phyloP scores from a whole-genome alignment of 257 asterid species.

The Rhazya stricta region DNA sequence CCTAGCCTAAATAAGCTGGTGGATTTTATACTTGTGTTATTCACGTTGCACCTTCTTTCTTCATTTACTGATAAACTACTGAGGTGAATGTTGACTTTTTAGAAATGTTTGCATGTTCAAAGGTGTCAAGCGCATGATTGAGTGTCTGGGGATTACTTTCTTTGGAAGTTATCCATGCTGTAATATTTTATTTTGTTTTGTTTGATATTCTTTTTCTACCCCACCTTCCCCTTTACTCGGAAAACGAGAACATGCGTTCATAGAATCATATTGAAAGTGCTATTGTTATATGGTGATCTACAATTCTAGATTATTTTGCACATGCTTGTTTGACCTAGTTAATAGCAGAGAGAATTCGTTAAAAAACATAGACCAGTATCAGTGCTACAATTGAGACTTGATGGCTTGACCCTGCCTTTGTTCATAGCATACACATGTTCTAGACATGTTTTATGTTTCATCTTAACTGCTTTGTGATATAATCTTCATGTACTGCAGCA shows the following conservation, averaged over 20 bases:
- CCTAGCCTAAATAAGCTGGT: neutral
- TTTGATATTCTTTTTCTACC: no score
- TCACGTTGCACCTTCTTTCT: neutral
- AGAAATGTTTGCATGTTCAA: neutral
- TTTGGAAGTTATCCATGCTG: neutral
- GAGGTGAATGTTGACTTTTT: neutral
- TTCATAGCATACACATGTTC: neutral
- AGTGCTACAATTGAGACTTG: neutral
- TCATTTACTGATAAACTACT: neutral
- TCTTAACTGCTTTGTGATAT: constrained; percentile 20
- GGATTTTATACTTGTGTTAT: neutral
- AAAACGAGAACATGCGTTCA: neutral
- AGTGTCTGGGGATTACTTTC: neutral
- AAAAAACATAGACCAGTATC: neutral
- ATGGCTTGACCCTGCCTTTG: neutral
- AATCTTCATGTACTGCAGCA: constrained; percentile 56
- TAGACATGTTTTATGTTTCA: neutral
- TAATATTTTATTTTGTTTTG: no score
- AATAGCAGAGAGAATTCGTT: neutral
- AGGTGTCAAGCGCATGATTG: neutral
- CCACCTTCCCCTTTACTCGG: no score
- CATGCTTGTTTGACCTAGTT: neutral
- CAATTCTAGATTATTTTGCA: neutral
- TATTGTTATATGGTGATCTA: neutral
- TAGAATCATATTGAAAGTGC: constrained; percentile 5